phyloP scores from a whole-genome alignment of 257 asterid species.

The Fraxinus quadrangulata region DNA sequence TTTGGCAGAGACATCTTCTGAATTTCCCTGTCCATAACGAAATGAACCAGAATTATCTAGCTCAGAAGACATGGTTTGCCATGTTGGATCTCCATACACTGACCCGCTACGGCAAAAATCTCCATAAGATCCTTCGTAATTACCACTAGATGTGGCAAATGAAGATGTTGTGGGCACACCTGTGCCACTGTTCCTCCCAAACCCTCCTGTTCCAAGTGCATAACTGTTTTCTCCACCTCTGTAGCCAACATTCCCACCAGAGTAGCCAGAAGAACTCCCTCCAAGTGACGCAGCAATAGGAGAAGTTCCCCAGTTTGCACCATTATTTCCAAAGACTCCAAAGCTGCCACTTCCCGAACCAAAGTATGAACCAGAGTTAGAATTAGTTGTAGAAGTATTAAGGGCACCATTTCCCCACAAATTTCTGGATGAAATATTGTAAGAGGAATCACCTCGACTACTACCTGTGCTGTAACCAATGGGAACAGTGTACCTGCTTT shows the following conservation, averaged over 20 bases:
- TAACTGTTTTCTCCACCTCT: conserved; percentile 64
- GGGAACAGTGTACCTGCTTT: conserved; percentile 64
- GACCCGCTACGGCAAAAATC: conserved; percentile 42
- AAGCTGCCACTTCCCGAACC: conserved; percentile 61
- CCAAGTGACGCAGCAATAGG: conserved; percentile 44
- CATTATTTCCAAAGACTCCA: conserved; percentile 68
- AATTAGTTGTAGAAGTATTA: conserved; percentile 51
- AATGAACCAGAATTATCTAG: conserved; percentile 44
- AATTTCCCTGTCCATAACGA: conserved; percentile 51
- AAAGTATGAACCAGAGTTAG: conserved; percentile 54
- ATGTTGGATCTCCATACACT: conserved; percentile 44
- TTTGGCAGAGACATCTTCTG: conserved; percentile 41
- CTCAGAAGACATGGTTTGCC: conserved; percentile 51
- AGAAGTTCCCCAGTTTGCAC: conserved; percentile 65
- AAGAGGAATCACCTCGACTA: conserved; percentile 57
- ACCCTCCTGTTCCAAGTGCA: conserved; percentile 58
- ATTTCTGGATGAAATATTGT: conserved; percentile 53
- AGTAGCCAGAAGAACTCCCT: conserved; percentile 54
- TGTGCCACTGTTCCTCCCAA: conserved; percentile 55
- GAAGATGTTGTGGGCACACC: conserved; percentile 52
- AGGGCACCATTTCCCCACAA: conserved; percentile 73
- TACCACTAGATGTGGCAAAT: conserved; percentile 52
- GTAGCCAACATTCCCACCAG: conserved; percentile 52
- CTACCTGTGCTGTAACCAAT: conserved; percentile 61
- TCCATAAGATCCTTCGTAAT: conserved; percentile 44